phyloP scores from a whole-genome alignment of 106 monocot genomes.

The Platanthera zijinensis region DNA sequence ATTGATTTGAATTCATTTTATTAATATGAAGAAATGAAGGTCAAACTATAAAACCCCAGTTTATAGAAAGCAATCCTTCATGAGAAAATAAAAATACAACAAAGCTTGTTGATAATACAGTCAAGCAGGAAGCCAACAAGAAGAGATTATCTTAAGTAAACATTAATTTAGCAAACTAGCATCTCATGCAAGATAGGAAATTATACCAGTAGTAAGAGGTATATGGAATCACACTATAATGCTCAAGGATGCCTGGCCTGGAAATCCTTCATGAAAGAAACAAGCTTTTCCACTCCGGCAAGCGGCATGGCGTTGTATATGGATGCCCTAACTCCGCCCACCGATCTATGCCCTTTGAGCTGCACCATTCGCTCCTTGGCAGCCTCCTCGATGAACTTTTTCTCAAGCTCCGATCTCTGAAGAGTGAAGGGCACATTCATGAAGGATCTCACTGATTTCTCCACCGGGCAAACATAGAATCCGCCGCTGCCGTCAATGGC shows the following conservation, averaged over 20 bases:
- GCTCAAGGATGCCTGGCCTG: slow-evolving; percentile 60
- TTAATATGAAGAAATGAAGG: too few relatives aligned
- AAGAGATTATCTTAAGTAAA: too few relatives aligned
- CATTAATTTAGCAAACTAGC: too few relatives aligned
- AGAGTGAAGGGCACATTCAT: slow-evolving; percentile 98
- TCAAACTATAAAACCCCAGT: too few relatives aligned
- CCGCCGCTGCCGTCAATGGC: slow-evolving; percentile 78
- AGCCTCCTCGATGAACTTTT: slow-evolving; percentile 89
- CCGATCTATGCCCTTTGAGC: slow-evolving; percentile 96
- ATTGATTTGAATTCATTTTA: too few relatives aligned
- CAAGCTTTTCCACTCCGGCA: slow-evolving; percentile 83
- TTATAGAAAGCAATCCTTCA: too few relatives aligned
- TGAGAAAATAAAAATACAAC: too few relatives aligned
- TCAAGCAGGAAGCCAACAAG: too few relatives aligned
- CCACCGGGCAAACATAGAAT: slow-evolving; percentile 82
- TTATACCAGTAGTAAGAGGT: neutral
- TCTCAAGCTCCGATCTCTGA: slow-evolving; percentile 64
- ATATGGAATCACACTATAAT: neutral
- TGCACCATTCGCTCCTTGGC: slow-evolving; percentile 87
- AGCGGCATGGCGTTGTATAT: slow-evolving; percentile 97
- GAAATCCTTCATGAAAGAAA: slow-evolving; percentile 98
- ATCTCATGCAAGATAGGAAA: too few relatives aligned
- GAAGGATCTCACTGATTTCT: slow-evolving; percentile 70
- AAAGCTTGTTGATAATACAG: too few relatives aligned
- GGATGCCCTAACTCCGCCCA: slow-evolving; percentile 87